Percentiles rank a stretch among this genome's conserved stretches.
phyloP scores from a whole-genome alignment of 345 rosid species.

The Boechera retrofracta region DNA sequence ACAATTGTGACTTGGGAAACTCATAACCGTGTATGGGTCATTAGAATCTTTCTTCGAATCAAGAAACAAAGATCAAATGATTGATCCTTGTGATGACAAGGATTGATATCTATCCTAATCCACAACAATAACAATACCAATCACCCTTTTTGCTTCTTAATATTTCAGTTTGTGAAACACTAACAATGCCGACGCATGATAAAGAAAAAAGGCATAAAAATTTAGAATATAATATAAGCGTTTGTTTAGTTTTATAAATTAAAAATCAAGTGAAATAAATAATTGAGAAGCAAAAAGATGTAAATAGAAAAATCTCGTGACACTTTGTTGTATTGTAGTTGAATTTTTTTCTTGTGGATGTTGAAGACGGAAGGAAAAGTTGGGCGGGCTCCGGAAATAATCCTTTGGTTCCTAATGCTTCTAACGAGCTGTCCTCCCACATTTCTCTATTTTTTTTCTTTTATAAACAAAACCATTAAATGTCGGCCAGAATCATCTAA shows the following conservation, averaged over 20 bases:
- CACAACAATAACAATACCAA: too few relatives aligned
- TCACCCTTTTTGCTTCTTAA: not conserved
- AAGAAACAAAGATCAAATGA: not conserved
- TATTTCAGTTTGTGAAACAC: not conserved
- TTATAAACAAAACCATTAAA: constrained; percentile 14
- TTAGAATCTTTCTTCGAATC: not conserved
- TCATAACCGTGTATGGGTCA: not conserved
- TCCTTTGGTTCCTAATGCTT: constrained; percentile 35
- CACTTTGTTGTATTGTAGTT: constrained; percentile 70
- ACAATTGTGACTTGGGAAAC: not conserved
- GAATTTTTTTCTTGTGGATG: constrained; percentile 51
- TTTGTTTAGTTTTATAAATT: not conserved
- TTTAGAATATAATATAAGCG: not conserved
- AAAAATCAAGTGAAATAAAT: constrained; percentile 22
- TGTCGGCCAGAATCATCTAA: constrained; percentile 38
- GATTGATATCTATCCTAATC: not conserved
- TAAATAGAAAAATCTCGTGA: constrained; percentile 70
- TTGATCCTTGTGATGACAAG: not conserved
- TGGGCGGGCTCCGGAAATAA: constrained; percentile 24
- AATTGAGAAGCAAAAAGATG: constrained; percentile 39
- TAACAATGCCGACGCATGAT: constrained; percentile 6
- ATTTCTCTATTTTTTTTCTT: constrained; percentile 12
- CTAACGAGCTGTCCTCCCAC: constrained; percentile 34
- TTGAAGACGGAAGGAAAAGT: constrained; percentile 28
- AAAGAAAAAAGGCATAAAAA: not conserved